These are phyloP conservation scores for Elongisporangium undulatum DNA, from an alignment of 352 stramenopile genomes.

Conservation along the genomic window DNA sequence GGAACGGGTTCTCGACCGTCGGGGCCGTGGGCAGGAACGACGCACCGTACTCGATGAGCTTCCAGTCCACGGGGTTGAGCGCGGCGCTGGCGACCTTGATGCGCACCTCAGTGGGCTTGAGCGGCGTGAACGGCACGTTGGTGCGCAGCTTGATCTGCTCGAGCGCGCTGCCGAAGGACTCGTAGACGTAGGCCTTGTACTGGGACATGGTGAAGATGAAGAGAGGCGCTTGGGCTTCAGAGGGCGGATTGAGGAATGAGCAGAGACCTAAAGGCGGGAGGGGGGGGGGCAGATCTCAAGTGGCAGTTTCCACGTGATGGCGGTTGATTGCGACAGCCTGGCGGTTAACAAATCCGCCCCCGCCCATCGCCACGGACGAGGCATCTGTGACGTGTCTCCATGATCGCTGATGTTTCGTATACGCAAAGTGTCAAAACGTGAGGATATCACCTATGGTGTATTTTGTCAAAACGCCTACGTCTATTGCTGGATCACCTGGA, in stretches of 20 bases:
- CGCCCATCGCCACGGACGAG: too few species aligned
- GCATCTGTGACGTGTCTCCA: too few species aligned
- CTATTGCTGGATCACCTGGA: conserved; percentile 20
- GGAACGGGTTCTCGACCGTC: conserved; percentile 8
- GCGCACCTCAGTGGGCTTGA: conserved; percentile 10
- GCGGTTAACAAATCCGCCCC: too few species aligned
- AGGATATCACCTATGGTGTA: too few species aligned
- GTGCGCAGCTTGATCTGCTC: conserved; percentile 20
- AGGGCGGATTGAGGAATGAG: background rate
- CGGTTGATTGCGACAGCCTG: too few species aligned
- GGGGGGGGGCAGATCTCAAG: too few species aligned
- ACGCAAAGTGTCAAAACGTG: too few species aligned
- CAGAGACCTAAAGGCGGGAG: too few species aligned
- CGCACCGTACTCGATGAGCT: conserved; percentile 8
- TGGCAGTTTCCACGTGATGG: too few species aligned
- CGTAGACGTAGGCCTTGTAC: conserved; percentile 18
- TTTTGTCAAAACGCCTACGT: background rate
- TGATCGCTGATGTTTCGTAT: too few species aligned
- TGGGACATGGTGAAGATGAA: background rate
- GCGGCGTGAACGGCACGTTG: background rate
- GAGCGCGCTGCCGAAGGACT: conserved; percentile 6
- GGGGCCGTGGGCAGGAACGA: conserved; percentile 13
- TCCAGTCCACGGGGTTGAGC: conserved; percentile 26
- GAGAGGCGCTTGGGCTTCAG: background rate
- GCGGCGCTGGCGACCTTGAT: conserved; percentile 21